Evolutionary conservation across 2,329 filamentous ascomycete species (phyloP).

Genomic region (Fusarium xyrophilum): DNA sequence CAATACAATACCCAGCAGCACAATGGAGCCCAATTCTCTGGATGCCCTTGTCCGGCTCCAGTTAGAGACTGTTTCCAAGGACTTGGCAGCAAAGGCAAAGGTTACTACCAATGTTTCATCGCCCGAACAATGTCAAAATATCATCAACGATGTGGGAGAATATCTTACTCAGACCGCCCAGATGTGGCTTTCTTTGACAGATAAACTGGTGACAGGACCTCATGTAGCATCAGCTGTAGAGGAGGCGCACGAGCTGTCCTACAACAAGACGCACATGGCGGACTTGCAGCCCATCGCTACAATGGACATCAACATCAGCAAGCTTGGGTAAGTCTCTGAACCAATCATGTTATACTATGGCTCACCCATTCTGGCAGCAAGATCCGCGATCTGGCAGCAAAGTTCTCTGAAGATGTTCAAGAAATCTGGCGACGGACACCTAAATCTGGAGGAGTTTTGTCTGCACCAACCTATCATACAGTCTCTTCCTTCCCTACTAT

Average conservation of each 20-base stretch:
- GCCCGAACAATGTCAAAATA: constrained; percentile 36
- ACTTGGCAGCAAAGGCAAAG: constrained; percentile 33
- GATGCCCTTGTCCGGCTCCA: constrained; percentile 43
- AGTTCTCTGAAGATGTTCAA: constrained; percentile 47
- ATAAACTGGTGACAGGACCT: constrained; percentile 44
- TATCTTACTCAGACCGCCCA: constrained; percentile 47
- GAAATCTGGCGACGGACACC: constrained; percentile 41
- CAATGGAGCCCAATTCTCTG: constrained; percentile 32
- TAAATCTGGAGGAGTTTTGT: constrained; percentile 16
- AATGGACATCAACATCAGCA: constrained; percentile 46
- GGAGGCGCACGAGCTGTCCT: constrained; percentile 42
- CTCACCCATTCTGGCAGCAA: constrained; percentile 40
- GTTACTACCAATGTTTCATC: constrained; percentile 5
- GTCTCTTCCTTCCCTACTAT: constrained; percentile 37
- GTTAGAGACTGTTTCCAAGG: constrained; percentile 37
- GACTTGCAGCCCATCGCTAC: constrained; percentile 42
- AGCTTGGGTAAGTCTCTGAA: constrained; percentile 44
- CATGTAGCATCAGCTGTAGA: constrained; percentile 43
- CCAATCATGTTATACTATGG: not conserved
- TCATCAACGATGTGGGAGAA: constrained; percentile 48
- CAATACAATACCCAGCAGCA: constrained; percentile 23
- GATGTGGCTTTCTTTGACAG: constrained; percentile 46
- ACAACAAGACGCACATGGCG: constrained; percentile 35
- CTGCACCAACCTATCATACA: constrained; percentile 28
- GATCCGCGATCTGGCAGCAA: constrained; percentile 46